Percentiles rank a stretch among this genome's conserved stretches.
These are phyloP conservation scores for Quercus dentata DNA, from an alignment of 306 rosid genomes.

Conservation along the genomic window DNA sequence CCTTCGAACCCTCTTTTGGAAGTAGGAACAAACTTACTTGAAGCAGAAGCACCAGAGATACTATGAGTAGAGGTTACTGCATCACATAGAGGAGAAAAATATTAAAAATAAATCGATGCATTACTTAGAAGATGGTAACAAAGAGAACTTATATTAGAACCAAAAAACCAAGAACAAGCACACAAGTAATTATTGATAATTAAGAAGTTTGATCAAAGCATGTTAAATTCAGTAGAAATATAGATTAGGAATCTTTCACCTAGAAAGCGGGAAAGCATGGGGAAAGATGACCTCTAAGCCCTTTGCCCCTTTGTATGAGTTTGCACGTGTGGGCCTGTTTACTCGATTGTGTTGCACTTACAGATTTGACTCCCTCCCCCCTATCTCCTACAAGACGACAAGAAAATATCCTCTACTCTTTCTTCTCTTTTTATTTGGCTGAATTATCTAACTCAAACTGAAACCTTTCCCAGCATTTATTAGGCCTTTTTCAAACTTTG, in stretches of 20 bases:
- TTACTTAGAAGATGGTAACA: neutral
- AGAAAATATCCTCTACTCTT: neutral
- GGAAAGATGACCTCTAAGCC: neutral
- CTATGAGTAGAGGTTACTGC: slow-evolving; percentile 62
- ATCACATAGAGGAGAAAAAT: neutral
- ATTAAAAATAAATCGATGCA: neutral
- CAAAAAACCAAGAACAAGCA: neutral
- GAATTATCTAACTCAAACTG: too few species aligned
- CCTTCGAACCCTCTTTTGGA: slow-evolving; percentile 60
- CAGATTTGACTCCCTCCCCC: neutral
- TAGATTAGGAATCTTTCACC: neutral
- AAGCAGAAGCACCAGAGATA: slow-evolving; percentile 57
- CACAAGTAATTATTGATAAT: neutral
- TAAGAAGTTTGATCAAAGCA: neutral
- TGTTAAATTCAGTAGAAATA: neutral
- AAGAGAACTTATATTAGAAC: neutral
- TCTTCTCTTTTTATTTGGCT: too few species aligned
- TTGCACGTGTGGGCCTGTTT: neutral
- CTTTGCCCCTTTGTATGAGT: neutral
- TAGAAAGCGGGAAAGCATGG: neutral
- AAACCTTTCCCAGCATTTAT: too few species aligned
- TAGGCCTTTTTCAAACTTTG: too few species aligned
- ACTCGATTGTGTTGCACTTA: neutral
- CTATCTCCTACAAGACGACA: neutral
- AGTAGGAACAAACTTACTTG: slow-evolving; percentile 49